Evolutionary conservation across 805 yeast species (phyloP), one percentile per base, ranked within the genome.

Genomic region (Ogataea zsoltii): DNA sequence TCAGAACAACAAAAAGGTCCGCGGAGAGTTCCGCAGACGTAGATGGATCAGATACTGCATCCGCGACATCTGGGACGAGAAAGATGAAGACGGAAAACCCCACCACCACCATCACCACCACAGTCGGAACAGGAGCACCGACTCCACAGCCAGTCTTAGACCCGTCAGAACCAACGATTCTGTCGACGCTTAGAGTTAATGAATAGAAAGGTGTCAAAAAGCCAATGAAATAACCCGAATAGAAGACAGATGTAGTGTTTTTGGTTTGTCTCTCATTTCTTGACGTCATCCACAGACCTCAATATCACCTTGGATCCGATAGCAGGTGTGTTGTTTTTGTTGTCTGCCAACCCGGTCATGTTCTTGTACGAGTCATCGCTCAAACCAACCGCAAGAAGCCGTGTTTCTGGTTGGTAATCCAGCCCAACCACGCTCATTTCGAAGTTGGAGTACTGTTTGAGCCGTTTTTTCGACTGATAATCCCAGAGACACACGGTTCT

Each of bases 1-100:
- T 28, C 26, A 41, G 28, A 35, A 51, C 33, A 33, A 17, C 35
- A 43, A 52, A 17, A 55, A 65, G 51, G 30, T 65, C 45, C 47
- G 79, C 52, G 70, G 83, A 50, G 60, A 65, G 33, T 76, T 70
- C 57, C 70, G 91, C 53, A 71, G 92, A 58, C 71, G 92, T 57
- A 72, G 89, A 61, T 85, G 91, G 91, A 66, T 77, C 2, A 65
- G 88, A 42, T 60, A 57, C 42, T 73, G 76, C 48, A 58, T 62
- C 3, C 48, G 67, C 14, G 55, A 56, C 26, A 48, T 59, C 25
- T 54, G 55, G 49, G 60, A 56, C 11, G 51, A 45, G 48, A 42
- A 11, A 34, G 41, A 14, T 29, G 33, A 13, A 14, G 42, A 42
- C 16, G 48, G 25, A 2, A 37, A 25, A 10, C 44, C 34, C 7